These are phyloP conservation scores for Colletotrichum navitas DNA, from an alignment of 2,329 filamentous ascomycete species.

Conservation along the genomic window DNA sequence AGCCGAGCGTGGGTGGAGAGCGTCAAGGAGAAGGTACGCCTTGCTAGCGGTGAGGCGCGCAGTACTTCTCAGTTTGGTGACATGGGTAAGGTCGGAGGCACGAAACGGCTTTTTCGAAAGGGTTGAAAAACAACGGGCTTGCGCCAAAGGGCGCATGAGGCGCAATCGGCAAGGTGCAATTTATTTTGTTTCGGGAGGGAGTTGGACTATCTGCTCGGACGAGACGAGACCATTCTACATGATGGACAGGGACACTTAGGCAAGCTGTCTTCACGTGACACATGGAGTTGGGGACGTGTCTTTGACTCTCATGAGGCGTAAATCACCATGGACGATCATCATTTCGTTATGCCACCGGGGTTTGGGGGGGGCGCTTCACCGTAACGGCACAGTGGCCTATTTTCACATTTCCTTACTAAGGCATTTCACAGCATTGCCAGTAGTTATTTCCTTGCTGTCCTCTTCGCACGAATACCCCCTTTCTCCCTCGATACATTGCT, in stretches of 20 bases:
- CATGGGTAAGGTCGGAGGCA: slow-evolving; percentile 78
- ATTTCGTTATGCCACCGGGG: slow-evolving; percentile 27
- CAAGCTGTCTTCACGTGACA: slow-evolving; percentile 8
- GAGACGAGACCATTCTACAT: slow-evolving; percentile 8
- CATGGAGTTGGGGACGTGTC: slow-evolving; percentile 32
- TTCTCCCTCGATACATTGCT: slow-evolving; percentile 7
- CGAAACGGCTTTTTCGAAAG: slow-evolving; percentile 77
- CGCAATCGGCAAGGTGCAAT: slow-evolving; percentile 17
- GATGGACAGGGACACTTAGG: slow-evolving; percentile 13
- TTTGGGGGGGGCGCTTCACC: neutral
- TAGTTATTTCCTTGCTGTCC: slow-evolving; percentile 9
- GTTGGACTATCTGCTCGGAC: neutral
- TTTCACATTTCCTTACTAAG: slow-evolving; percentile 8
- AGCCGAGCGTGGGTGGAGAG: slow-evolving; percentile 85
- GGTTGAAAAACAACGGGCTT: slow-evolving; percentile 34
- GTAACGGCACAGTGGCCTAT: slow-evolving; percentile 12
- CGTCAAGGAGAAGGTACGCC: slow-evolving; percentile 83
- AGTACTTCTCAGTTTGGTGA: slow-evolving; percentile 70
- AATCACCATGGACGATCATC: slow-evolving; percentile 23
- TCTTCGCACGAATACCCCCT: slow-evolving; percentile 35
- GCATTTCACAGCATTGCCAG: neutral
- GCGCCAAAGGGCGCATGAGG: slow-evolving; percentile 10
- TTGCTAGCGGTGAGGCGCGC: slow-evolving; percentile 71
- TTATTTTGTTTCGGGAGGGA: slow-evolving; percentile 1
- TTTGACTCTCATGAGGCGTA: slow-evolving; percentile 26